Evolutionary conservation across 2,329 filamentous ascomycete species (phyloP), one percentile per base, ranked within the genome.

Genomic region (Berkeleyomyces rouxiae): DNA sequence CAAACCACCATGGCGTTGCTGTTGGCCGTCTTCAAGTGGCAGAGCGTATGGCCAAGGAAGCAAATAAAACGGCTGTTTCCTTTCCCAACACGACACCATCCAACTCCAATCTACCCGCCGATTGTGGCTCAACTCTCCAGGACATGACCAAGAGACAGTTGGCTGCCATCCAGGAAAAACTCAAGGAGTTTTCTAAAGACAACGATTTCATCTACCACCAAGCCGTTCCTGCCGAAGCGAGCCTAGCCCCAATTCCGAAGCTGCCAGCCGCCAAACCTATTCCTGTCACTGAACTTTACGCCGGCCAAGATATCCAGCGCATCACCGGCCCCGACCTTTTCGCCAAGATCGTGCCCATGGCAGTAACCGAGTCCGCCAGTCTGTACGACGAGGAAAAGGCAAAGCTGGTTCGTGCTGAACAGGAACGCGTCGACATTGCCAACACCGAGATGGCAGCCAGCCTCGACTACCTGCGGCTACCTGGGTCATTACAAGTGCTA

Each of bases 121-220:
- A 99, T 65, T 88, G 88, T 2, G 88, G 88, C 0, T 70, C 79
- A 0, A 79, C 84, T 61, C 75, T 99, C 43, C 77, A 82, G n/a
- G 90, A 95, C 42, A 81, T 95, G 67, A 85, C 89, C 13, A 95
- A 90, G 72, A 83, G 90, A 65, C 92, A 97, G 68, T 74, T 88
- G 37, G 79, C 87, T 0, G 86, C 83, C 40, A 86, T 96, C 2
- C 87, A 95, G 70, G 87, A 92, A 66, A 91, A 88, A 71, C 76
- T 96, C 31, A 77, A 78, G 16, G 85, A 88, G 65, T 79, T 91
- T 59, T 79, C 81, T 67, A 96, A 95, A 70, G 93, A 99, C 72
- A 99, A 99, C 68, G 93, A 99, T 71, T 97, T 93, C 73, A 96
- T 99, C 71, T 99, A 99, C 70, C 93, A 99, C 71, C 90, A 97